Base-by-base conservation (phyloP, 192 early-diverging fungal species). In the Coemansia reversa region DNA sequence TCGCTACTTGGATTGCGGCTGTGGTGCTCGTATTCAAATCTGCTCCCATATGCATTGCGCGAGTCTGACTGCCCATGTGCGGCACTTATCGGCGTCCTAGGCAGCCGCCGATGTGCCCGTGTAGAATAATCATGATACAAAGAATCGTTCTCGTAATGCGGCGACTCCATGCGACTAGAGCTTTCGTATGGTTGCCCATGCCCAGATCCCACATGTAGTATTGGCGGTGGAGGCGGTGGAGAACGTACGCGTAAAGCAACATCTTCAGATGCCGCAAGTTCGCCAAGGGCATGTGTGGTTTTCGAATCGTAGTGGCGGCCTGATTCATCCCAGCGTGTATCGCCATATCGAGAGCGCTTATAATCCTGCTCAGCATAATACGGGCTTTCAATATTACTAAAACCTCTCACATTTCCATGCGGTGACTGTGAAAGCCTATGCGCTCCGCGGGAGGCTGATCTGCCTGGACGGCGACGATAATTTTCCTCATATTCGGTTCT, bases 21-120 rank as follows among this genome's bases (percentile, higher is more conserved):
- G 16, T 78, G 75, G 12, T 42, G 55, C 23, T 72, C 62, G 47
- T 77, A 58, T 39, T 71, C 75, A 30, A 69, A 59, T 39, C 63
- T 35, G 39, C 55, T 20, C 11, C 53, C 51, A 29, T 70, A 60
- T 51, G 68, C 56, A 16, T 67, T 32, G 0, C 59, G 73, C 28
- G 73, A 45, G 14, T 50, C 54, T n/a, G 55, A 16, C 33, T 51
- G 51, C 5, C 61, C 65, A 54, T 63, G 67, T 24, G 25, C 23
- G 1, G 60, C 67, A 60, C 71, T 65, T 0, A 45, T 33, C 11
- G 55, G 55, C 24, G 55, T 57, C 51, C 55, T 76, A 14, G 70
- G 70, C 24, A 70, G 58, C 33, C 77, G 55, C 18, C 68, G 60
- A 23, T 63, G 30, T 24, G 58, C n/a, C 29, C 69, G 68, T 18